Conservation (phyloP, 192 early-diverging fungal species). For the Powellomyces hirtus region DNA sequence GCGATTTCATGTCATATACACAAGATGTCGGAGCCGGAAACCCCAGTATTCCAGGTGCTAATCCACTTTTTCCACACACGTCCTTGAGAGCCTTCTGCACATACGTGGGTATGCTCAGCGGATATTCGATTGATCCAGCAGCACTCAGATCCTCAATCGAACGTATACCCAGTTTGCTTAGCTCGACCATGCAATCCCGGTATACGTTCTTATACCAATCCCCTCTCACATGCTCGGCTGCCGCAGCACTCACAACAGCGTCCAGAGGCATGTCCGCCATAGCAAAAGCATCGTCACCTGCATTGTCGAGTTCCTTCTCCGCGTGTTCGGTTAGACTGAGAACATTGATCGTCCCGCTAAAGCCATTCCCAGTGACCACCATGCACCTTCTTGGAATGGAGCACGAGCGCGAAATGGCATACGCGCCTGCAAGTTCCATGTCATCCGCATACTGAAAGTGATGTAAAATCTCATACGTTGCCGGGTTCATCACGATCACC, state of each 20-base stretch:
- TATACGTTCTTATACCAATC: conserved; percentile 23
- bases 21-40: background rate
- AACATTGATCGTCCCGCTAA: background rate
- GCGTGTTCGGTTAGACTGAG: background rate
- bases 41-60: background rate
- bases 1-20: conserved; percentile 1
- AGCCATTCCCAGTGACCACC: conserved; percentile 7
- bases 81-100: conserved; percentile 15
- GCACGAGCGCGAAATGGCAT: background rate
- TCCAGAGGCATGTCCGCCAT: background rate
- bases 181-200: conserved; percentile 8
- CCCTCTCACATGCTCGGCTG: conserved; percentile 12
- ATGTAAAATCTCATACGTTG: conserved; percentile 2
- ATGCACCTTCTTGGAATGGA: background rate
- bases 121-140: background rate
- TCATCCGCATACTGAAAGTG: background rate
- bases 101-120: conserved; percentile 9
- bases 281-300: background rate
- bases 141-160: background rate
- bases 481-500: conserved; percentile 1
- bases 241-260: background rate
- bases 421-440: conserved; percentile 1
- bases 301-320: background rate
- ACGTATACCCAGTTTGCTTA: conserved; percentile 12
- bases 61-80: background rate